Percentiles rank a stretch among this genome's conserved stretches.
Conservation (phyloP, 371 early-diverging fungal genomes). For the Mucor lusitanicus region DNA sequence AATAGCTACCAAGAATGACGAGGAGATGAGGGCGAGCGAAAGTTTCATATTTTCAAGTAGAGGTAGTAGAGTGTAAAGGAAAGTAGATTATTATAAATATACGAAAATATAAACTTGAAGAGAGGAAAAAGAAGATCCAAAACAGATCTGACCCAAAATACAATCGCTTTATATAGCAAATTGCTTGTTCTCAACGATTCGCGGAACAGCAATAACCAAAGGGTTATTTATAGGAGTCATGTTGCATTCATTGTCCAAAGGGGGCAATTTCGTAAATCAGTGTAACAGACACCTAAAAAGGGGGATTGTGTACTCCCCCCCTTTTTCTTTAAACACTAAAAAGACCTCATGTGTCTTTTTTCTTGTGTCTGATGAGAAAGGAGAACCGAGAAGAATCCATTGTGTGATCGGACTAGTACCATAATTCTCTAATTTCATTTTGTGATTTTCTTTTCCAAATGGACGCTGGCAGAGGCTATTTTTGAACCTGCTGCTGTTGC, state of each 20-base stretch:
- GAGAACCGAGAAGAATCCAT: conserved; percentile 17
- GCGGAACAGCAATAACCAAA: not conserved
- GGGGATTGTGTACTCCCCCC: conserved; percentile 1
- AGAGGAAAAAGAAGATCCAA: not conserved
- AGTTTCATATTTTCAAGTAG: conserved; percentile 23
- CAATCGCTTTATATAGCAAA: conserved; percentile 4
- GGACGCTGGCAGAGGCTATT: not conserved
- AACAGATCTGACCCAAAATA: not conserved
- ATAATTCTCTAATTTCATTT: not conserved
- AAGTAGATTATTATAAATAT: conserved; percentile 1
- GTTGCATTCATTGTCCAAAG: conserved; percentile 8
- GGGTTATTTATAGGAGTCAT: conserved; percentile 19
- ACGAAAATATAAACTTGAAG: conserved; percentile 11
- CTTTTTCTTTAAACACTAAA: not conserved
- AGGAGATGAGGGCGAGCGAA: conserved; percentile 22
- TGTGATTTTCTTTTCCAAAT: not conserved
- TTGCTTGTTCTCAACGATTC: not conserved
- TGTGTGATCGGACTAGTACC: conserved; percentile 1
- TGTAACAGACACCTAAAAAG: not conserved
- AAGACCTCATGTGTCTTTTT: conserved; percentile 11
- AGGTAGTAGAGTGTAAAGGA: conserved; percentile 2
- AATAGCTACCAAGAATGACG: conserved; percentile 22
- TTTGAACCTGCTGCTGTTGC: not conserved
- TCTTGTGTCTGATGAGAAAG: not conserved
- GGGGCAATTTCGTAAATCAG: conserved; percentile 3